Percentiles rank a stretch among this genome's conserved stretches.
Conservation (phyloP, 768 basidiomycete species). For the Russula sp. region DNA sequence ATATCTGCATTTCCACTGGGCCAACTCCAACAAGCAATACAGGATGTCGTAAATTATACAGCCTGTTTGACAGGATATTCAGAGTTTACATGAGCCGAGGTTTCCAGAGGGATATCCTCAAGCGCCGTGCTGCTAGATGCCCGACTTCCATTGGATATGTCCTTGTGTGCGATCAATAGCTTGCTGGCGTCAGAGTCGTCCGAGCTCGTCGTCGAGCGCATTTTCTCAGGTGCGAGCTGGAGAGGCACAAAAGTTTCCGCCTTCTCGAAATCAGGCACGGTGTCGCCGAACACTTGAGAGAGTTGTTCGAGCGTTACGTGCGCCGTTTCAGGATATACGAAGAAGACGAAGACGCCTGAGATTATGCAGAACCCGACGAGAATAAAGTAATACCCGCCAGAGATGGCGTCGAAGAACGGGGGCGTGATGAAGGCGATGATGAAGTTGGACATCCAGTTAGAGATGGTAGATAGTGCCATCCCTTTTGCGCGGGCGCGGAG, state of each 20-base stretch:
- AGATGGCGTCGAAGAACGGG: conserved; percentile 48
- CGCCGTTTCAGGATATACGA: conserved; percentile 47
- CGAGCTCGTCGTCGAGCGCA: background rate
- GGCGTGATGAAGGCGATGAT: conserved; percentile 47
- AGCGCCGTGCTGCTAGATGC: conserved; percentile 7
- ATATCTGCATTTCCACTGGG: background rate
- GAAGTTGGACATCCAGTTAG: conserved; percentile 35
- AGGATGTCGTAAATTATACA: background rate
- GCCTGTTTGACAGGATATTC: background rate
- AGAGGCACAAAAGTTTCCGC: background rate
- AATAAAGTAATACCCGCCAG: conserved; percentile 47
- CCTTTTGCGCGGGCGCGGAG: conserved; percentile 31
- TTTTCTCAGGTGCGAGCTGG: background rate
- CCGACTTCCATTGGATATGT: background rate
- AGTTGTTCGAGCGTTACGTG: conserved; percentile 44
- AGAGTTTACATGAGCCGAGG: background rate
- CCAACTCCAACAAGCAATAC: background rate
- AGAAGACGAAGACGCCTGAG: conserved; percentile 41
- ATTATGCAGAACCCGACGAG: conserved; percentile 42
- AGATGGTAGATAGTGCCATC: conserved; percentile 30
- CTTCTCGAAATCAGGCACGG: background rate
- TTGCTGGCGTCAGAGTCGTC: background rate
- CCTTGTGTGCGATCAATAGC: background rate
- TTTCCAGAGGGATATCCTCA: background rate
- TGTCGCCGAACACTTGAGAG: conserved; percentile 44